Base-by-base conservation (phyloP, 441 rosid genomes). In the Pelargonium exstipulatum region DNA sequence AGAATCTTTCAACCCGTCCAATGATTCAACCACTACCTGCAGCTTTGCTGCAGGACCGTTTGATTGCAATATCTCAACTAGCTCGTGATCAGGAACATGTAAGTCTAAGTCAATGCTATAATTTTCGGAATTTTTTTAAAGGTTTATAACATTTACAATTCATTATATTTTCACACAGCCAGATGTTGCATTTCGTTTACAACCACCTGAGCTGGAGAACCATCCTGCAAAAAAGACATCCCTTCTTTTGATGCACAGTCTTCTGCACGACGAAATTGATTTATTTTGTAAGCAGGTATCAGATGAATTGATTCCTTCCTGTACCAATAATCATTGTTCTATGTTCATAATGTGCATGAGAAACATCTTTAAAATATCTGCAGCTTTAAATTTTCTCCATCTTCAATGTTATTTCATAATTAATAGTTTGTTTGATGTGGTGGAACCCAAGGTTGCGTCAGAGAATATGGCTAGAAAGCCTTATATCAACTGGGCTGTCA, bases 41-140 rank as follows among this genome's bases (percentile, higher is more conserved):
- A 73, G 82, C 86, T 77, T 83, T 91, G 77, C 71, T 90, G 78
- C 97, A 87, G 73, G 99, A 94, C 76, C 96, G 73, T 78, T 81
- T 90, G 71, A 88, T 91, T 77, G 99, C 96, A 60, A 87, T 91
- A 64, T 84, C 97, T 49, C 96, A 94, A 78, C 86, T 90, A 78
- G 84, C 92, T 74, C 91, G 91, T 76, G 97, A 94, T 75, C 95
- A 94, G 80, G 97, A 94, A 71, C 97, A 90, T 78, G 99, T 91
- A 83, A 84, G 91, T 79, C 9, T 46, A 71, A 62, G 64, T 69
- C 67, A 49, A 10, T 62, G 37, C 46, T 74, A 5, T 68, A 58
- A 32, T 62, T 64, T 74, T 76, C 67, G 73, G 64, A 66, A 37
- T 71, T 10, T 42, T 26, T 26, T 26, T 26, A 0, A 53, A 17